A percentile compares a stretch with the other conserved stretches of the same genome.
Conservation (phyloP, 78 protist species). For the Pigoraptor vietnamica region DNA sequence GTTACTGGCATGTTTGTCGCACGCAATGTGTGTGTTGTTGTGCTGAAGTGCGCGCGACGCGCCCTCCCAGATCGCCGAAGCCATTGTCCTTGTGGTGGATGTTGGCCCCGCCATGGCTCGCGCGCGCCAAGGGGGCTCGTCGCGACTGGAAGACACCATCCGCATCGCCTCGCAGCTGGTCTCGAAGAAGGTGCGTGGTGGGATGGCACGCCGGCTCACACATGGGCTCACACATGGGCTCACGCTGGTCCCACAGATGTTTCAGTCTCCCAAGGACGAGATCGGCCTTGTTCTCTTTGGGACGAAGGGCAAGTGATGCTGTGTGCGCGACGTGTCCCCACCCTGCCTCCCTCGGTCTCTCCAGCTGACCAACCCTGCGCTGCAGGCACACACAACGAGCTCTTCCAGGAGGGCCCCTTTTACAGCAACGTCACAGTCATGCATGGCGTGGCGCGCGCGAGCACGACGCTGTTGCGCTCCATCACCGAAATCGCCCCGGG, state of each 20-base stretch:
- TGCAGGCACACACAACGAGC: not conserved
- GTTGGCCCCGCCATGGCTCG: not conserved
- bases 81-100: not conserved
- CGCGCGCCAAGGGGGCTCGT: not conserved
- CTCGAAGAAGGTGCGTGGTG: not conserved
- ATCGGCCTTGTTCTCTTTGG: not conserved
- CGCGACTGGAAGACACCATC: not conserved
- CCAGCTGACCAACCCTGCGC: not conserved
- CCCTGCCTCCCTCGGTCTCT: not conserved
- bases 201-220: no score
- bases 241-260: not conserved
- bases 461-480: not conserved
- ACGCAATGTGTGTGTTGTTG: no score
- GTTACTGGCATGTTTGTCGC: no score
- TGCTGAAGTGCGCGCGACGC: no score
- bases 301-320: not conserved
- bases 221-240: no score
- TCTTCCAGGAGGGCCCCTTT: not conserved
- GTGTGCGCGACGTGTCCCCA: no score
- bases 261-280: not conserved
- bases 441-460: not conserved
- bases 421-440: not conserved
- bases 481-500: not conserved
- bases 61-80: not conserved
- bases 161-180: not conserved